phyloP scores from a whole-genome alignment of 805 yeast species.

The Yarrowia phangngaensis region DNA sequence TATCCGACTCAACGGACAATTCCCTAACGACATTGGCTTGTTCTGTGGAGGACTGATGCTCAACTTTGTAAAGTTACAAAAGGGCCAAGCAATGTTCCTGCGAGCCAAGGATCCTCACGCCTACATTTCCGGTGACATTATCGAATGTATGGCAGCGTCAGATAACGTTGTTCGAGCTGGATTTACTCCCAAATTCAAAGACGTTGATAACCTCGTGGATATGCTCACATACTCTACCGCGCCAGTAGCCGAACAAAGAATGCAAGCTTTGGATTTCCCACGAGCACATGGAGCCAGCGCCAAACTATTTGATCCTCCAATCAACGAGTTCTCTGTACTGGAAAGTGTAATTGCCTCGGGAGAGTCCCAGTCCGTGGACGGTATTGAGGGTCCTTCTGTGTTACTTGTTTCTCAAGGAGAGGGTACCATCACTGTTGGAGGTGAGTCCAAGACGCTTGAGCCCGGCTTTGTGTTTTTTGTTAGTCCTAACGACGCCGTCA shows the following conservation, averaged over 20 bases:
- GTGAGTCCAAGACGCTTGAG: conserved; percentile 43
- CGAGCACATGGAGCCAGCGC: conserved; percentile 38
- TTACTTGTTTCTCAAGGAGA: conserved; percentile 76
- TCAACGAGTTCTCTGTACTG: conserved; percentile 92
- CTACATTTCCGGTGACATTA: conserved; percentile 92
- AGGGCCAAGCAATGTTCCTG: conserved; percentile 95
- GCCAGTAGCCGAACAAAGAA: conserved; percentile 88
- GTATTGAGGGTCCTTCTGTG: conserved; percentile 81
- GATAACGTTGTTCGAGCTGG: conserved; percentile 99
- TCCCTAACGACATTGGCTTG: conserved; percentile 89
- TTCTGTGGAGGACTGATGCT: conserved; percentile 93
- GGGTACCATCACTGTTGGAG: conserved; percentile 40
- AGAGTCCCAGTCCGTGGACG: conserved; percentile 54
- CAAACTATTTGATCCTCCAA: conserved; percentile 84
- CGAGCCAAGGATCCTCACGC: conserved; percentile 99
- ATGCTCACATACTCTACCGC: conserved; percentile 89
- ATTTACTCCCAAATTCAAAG: conserved; percentile 98
- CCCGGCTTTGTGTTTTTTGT: conserved; percentile 81
- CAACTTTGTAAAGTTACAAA: conserved; percentile 74
- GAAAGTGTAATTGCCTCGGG: conserved; percentile 62
- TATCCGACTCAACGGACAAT: conserved; percentile 74
- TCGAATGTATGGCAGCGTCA: conserved; percentile 99
- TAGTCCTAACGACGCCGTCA: conserved; percentile 69
- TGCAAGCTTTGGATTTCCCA: conserved; percentile 59
- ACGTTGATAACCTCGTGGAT: conserved; percentile 79